Percentiles rank a stretch among this genome's conserved stretches.
Evolutionary conservation across 2,329 filamentous ascomycete genomes (phyloP).

Genomic region (Trichophyton schoenleinii): DNA sequence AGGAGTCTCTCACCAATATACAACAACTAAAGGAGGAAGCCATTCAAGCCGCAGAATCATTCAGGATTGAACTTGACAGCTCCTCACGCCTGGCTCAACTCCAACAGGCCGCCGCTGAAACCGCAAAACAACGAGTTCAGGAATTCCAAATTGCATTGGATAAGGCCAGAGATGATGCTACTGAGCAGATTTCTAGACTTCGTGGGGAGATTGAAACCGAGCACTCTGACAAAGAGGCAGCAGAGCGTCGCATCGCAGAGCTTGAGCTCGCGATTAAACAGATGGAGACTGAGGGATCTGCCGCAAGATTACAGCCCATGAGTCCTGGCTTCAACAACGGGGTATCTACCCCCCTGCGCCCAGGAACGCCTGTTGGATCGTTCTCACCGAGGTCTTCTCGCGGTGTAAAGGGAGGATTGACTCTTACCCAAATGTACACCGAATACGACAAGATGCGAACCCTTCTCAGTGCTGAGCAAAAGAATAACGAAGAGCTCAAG

Average conservation of each 20-base stretch:
- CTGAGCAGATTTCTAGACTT: constrained; percentile 43
- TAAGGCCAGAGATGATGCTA: constrained; percentile 49
- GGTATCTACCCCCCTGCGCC: constrained; percentile 38
- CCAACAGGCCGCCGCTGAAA: constrained; percentile 47
- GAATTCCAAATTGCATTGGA: constrained; percentile 46
- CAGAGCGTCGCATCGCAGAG: constrained; percentile 51
- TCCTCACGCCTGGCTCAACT: constrained; percentile 67
- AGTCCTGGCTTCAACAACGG: constrained; percentile 44
- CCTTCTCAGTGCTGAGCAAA: constrained; percentile 59
- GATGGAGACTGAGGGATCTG: constrained; percentile 42
- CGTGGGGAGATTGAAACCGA: constrained; percentile 44
- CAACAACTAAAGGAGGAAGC: constrained; percentile 77
- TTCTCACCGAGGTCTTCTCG: constrained; percentile 45
- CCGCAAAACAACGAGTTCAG: constrained; percentile 47
- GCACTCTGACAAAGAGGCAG: constrained; percentile 47
- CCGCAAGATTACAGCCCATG: constrained; percentile 33
- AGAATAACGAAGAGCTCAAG: constrained; percentile 60
- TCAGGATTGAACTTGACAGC: constrained; percentile 73
- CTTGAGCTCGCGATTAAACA: constrained; percentile 51
- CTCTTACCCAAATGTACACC: constrained; percentile 50
- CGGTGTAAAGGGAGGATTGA: constrained; percentile 40
- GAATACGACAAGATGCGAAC: constrained; percentile 52
- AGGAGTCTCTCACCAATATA: constrained; percentile 68
- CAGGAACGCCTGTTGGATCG: constrained; percentile 36
- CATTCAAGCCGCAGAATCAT: constrained; percentile 70